A percentile compares a stretch with the other conserved stretches of the same genome.
Evolutionary conservation across 2,329 filamentous ascomycete genomes (phyloP).

Genomic region (Chalaropsis ovoidea): DNA sequence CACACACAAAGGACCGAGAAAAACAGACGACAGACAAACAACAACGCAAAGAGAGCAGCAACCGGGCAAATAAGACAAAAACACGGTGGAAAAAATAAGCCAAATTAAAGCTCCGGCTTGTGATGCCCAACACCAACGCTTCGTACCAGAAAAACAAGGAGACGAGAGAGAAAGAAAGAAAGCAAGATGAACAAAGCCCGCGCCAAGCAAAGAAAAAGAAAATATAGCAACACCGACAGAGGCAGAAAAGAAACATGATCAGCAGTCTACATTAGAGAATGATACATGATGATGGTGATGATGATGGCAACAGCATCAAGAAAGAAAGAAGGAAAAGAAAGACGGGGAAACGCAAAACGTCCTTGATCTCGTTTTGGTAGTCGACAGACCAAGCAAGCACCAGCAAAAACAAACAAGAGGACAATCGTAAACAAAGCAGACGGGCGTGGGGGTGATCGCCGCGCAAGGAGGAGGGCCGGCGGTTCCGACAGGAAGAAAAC

Average conservation of each 20-base stretch:
- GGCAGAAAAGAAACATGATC: slow-evolving; percentile 5
- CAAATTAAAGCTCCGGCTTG: slow-evolving; percentile 6
- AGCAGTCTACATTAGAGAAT: slow-evolving; percentile 16
- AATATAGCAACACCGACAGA: slow-evolving; percentile 1
- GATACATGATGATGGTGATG: slow-evolving; percentile 15
- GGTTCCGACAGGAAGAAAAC: background rate
- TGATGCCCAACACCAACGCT: slow-evolving; percentile 20
- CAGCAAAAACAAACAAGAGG: background rate
- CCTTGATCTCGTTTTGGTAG: background rate
- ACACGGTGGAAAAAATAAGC: slow-evolving; percentile 4
- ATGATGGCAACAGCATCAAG: background rate
- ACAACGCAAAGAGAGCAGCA: no score
- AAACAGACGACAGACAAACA: no score
- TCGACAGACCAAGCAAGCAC: background rate
- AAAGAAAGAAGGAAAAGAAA: background rate
- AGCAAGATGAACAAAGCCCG: slow-evolving; percentile 7
- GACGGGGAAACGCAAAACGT: background rate
- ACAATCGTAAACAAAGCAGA: background rate
- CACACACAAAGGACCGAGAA: background rate
- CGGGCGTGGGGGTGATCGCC: no score
- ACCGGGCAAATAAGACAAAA: background rate
- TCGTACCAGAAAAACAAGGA: slow-evolving; percentile 1
- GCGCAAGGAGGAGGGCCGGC: background rate
- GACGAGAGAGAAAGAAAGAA: slow-evolving; percentile 1
- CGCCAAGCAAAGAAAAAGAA: slow-evolving; percentile 12